Base-by-base conservation (phyloP, 345 rosid species). In the Rhodamnia argentea region DNA sequence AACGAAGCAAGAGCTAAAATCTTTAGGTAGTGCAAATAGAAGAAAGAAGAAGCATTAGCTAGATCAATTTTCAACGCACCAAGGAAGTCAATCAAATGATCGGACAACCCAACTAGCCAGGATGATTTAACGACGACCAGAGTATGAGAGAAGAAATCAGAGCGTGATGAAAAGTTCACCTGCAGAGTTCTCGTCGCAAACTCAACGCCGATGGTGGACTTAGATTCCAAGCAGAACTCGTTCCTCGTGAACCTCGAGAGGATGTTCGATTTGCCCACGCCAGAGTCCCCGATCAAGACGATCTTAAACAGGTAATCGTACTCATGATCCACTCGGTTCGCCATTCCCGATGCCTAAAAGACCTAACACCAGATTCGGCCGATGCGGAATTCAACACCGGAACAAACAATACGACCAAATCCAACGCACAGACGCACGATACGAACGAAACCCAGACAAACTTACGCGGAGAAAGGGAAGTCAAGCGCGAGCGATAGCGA, bases 231-330 rank as follows among this genome's bases (percentile, higher is more conserved):
- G 58, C 92, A 90, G 86, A 90, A 90, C 84, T 90, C 92, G 47
- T 91, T 91, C 75, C 92, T 84, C 8, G 92, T 91, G 84, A 89
- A 91, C 86, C 92, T 84, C 52, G 92, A 91, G 52, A 91, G 92
- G 22, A 91, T 91, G 83, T 91, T 91, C 37, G 92, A 91, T 89
- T 91, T 91, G 6, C 92, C 92, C 3, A 91, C 92, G 15, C 92
- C 92, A 13, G 92, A 91, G 85, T 89, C 92, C 22, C 92, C 92
- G 83, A 91, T 91, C 86, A 91, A 82, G 40, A 91, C 92, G 88
- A 91, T 91, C 92, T 91, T 91, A 82, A 91, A 91, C 57, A 91
- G 88, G 85, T 91, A 91, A 83, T 91, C 92, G 60, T 91, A 91
- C 85, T 91, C 92, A 51, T 89, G 92, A 83, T 91, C 92, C 70